phyloP scores from a whole-genome alignment of 2,329 filamentous ascomycete genomes.

The Cryphonectria carpinicola region DNA sequence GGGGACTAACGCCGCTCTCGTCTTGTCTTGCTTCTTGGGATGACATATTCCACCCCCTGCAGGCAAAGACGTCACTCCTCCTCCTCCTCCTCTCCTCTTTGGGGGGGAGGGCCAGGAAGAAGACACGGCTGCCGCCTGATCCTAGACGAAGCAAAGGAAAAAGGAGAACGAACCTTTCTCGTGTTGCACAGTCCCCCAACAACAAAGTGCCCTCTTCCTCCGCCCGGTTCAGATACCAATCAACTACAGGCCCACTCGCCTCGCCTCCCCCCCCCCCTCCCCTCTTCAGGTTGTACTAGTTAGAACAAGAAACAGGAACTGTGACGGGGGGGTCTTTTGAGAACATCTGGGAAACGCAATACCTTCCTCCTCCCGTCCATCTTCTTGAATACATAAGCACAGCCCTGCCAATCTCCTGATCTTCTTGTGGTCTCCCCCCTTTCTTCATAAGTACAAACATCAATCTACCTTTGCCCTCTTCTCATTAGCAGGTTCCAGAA shows the following conservation, averaged over 20 bases:
- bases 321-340: background rate
- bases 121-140: background rate
- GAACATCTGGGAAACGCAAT: background rate
- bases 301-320: constrained; percentile 7
- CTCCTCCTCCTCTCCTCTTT: background rate
- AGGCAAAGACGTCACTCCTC: constrained; percentile 2
- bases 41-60: background rate
- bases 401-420: background rate
- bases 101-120: background rate
- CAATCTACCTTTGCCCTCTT: background rate
- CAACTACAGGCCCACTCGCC: constrained; percentile 7
- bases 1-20: background rate
- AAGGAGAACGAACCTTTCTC: background rate
- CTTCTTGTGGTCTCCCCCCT: background rate
- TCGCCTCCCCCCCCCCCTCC: too few species aligned
- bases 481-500: background rate
- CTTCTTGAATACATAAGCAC: constrained; percentile 13
- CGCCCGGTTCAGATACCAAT: background rate
- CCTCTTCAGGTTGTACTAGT: background rate
- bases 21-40: background rate
- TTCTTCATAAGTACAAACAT: background rate
- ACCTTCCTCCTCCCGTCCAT: constrained; percentile 1
- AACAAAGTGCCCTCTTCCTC: background rate
- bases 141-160: background rate
- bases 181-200: background rate